A percentile compares a stretch with the other conserved stretches of the same genome.
These are phyloP conservation scores for Tylopilus plumbeoviolaceoides DNA, from an alignment of 768 basidiomycete genomes.

Conservation along the genomic window DNA sequence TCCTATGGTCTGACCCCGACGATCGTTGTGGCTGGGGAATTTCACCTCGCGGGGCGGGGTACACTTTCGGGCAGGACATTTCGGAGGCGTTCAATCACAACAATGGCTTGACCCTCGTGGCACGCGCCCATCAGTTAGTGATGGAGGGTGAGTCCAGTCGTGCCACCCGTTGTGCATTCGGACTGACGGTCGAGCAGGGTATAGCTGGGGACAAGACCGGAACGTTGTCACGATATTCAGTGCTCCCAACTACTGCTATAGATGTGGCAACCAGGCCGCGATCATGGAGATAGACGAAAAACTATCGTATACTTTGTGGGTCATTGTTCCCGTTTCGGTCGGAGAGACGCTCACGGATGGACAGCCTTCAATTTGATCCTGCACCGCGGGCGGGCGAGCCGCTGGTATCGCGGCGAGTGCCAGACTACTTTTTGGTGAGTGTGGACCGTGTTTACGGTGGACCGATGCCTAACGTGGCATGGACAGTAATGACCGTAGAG, in stretches of 20 bases:
- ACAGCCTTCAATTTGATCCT: slow-evolving; percentile 98
- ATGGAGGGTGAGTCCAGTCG: slow-evolving; percentile 77
- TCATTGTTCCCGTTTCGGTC: slow-evolving; percentile 17
- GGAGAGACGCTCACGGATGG: slow-evolving; percentile 1
- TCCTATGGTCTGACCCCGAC: slow-evolving; percentile 99
- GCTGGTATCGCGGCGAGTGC: slow-evolving; percentile 91
- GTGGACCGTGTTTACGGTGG: slow-evolving; percentile 36
- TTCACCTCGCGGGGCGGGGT: slow-evolving; percentile 96
- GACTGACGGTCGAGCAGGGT: slow-evolving; percentile 42
- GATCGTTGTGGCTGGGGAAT: slow-evolving; percentile 99
- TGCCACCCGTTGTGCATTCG: neutral
- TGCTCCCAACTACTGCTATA: slow-evolving; percentile 99
- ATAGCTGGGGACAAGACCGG: slow-evolving; percentile 98
- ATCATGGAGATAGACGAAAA: slow-evolving; percentile 99
- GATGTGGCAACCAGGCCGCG: slow-evolving; percentile 98
- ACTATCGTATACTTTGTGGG: slow-evolving; percentile 88
- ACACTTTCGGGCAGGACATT: slow-evolving; percentile 99
- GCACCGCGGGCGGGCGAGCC: slow-evolving; percentile 98
- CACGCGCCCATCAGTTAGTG: slow-evolving; percentile 90
- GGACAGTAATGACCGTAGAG: slow-evolving; percentile 20
- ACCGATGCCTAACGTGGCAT: neutral
- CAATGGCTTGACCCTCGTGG: slow-evolving; percentile 94
- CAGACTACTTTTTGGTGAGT: slow-evolving; percentile 89
- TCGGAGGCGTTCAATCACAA: slow-evolving; percentile 99
- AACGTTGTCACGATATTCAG: slow-evolving; percentile 99